Base-by-base conservation (phyloP, 1,139 yeast species). In the Protomyces inouyei region DNA sequence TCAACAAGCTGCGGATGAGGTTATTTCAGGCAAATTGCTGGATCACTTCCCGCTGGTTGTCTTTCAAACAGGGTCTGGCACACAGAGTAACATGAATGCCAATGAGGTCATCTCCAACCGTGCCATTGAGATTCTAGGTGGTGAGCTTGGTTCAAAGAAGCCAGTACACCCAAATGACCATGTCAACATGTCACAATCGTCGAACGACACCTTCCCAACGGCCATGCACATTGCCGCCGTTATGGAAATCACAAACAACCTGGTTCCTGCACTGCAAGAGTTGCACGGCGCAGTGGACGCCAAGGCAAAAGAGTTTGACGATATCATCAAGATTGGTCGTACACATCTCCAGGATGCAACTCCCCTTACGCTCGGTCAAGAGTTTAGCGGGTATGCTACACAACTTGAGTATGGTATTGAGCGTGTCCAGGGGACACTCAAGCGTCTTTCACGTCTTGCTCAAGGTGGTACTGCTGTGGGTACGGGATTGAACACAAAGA, bases 401-500 rank as follows among this genome's bases (percentile, higher is more conserved):
- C 98, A 93, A 80, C 77, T 95, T 70, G 83, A 88, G 72, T 88
- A 89, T 75, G 98, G 98, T 75, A 87, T 93, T 71, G 87, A 80
- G 71, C 85, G 98, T 76, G 86, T 93, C 68, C 90, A 90, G 79
- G 80, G 79, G 69, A 76, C 87, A 63, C 83, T 93, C 70, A 90
- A 90, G 70, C 84, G 86, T 76, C 82, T 93, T 76, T 82, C 86
- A 73, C 84, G 76, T 74, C 83, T 93, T 72, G 98, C 98, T 64
- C 98, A 93, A 82, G 98, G 98, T 79, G 98, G 98, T 79, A 93
- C 98, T 69, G 98, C 98, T 67, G 98, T 93, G 66, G 98, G 98
- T 72, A 93, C 98, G 66, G 98, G 98, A 70, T 84, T 93, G 72
- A 93, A 93, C 84, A 92, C 98, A 77, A 86, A 77, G 74, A 83